Evolutionary conservation across 2,329 filamentous ascomycete genomes (phyloP).

Genomic region (Aspergillus pseudoviridinutans): DNA sequence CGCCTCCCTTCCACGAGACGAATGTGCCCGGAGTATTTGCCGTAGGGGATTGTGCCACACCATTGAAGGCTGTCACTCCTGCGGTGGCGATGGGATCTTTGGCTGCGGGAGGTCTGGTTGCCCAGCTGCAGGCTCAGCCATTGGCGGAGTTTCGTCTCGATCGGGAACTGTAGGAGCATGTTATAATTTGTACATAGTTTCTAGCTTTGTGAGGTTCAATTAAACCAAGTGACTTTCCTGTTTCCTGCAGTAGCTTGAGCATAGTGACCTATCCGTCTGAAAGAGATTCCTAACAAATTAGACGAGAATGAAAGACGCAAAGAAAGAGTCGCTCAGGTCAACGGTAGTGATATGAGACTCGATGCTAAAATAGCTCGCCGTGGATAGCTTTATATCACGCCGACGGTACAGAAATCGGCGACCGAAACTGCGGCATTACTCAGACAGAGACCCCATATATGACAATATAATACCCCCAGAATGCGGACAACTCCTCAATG

Average conservation of each 20-base stretch:
- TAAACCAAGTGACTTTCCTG: too few species aligned
- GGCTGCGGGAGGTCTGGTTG: constrained; percentile 1
- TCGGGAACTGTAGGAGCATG: not conserved
- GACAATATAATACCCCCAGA: not conserved
- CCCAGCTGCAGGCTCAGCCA: not conserved
- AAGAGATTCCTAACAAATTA: not conserved
- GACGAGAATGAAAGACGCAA: too few species aligned
- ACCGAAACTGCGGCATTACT: not conserved
- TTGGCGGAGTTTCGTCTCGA: not conserved
- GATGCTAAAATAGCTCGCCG: too few species aligned
- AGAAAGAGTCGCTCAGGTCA: too few species aligned
- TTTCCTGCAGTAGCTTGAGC: not conserved
- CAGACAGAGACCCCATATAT: not conserved
- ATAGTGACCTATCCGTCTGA: not conserved
- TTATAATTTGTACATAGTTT: not conserved
- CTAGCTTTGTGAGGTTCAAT: not conserved
- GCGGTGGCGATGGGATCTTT: constrained; percentile 3
- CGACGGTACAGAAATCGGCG: not conserved
- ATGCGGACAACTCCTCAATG: not conserved
- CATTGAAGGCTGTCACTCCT: constrained; percentile 7
- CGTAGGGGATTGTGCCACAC: constrained; percentile 47
- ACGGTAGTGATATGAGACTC: too few species aligned
- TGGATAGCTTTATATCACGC: too few species aligned
- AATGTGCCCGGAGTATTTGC: constrained; percentile 52
- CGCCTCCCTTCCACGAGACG: constrained; percentile 47